Evolutionary conservation across 2,329 filamentous ascomycete species (phyloP), one percentile per base, ranked within the genome.

Genomic region (Clonostachys chloroleuca): DNA sequence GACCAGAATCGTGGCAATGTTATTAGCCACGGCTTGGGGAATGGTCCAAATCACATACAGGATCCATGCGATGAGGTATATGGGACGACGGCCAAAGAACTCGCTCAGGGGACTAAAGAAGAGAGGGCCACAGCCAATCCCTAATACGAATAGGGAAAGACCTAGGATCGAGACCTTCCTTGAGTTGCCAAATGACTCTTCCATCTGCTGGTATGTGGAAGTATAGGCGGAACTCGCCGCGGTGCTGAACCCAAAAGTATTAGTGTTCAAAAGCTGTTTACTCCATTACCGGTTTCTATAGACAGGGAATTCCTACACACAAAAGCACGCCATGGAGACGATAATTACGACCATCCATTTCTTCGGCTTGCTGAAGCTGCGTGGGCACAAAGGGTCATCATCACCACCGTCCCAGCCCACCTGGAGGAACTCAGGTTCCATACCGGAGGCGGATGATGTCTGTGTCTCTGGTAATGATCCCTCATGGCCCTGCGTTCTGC

Each of bases 151-250:
- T 2, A 87, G 75, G 1, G 88, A 91, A 45, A 96, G 70, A 1
- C 92, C 92, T 8, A 96, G 65, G 4, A 89, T 90, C 13, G 86
- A 89, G 20, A 95, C 77, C 44, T 89, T 73, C 47, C 80, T 77
- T 0, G 87, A 86, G 56, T 80, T 79, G 53, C 80, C 69, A 56
- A 96, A 95, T 49, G 95, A 87, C 24, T 73, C 68, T 51, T 85
- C 81, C 66, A 96, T 81, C 64, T 92, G 87, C 16, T 59, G 61
- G 63, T 96, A 96, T 0, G 88, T 94, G 12, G 82, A 81, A 1
- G 90, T 92, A 65, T 96, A 96, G 56, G 95, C 82, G n/a, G 90
- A 94, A 43, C 87, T 92, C 2, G 88, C 82, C 61, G 86, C 90
- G 9, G 91, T 95, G 46, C 87, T 91, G 57, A 16, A n/a, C 33